Evolutionary conservation across 2,329 filamentous ascomycete genomes (phyloP).

Genomic region (Rugonectria rugulosa): DNA sequence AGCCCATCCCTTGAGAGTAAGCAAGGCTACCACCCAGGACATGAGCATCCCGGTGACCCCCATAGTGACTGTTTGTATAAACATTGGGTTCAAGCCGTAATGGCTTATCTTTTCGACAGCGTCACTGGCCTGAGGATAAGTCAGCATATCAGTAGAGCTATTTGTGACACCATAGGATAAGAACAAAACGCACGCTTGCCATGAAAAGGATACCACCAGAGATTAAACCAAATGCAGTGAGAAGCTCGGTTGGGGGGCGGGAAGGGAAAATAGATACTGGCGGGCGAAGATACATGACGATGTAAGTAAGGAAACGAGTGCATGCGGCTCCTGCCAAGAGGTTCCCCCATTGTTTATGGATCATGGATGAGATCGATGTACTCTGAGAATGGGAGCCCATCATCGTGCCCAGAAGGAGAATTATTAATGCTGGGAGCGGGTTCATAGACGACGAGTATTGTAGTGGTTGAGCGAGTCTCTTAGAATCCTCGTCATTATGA

Average conservation of each 20-base stretch:
- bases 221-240: constrained; percentile 16
- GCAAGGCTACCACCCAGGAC: constrained; percentile 13
- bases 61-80: constrained; percentile 17
- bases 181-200: constrained; percentile 16
- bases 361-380: constrained; percentile 84
- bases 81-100: constrained; percentile 10
- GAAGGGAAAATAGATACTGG: constrained; percentile 41
- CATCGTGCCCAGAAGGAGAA: constrained; percentile 86
- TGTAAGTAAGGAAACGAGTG: constrained; percentile 79
- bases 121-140: constrained; percentile 2
- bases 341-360: constrained; percentile 92
- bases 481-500: neutral
- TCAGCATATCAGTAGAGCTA: neutral
- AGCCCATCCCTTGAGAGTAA: constrained; percentile 11
- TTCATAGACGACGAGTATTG: constrained; percentile 70
- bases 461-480: neutral
- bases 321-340: constrained; percentile 81
- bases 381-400: constrained; percentile 90
- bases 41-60: constrained; percentile 12
- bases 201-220: constrained; percentile 18
- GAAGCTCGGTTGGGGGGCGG: constrained; percentile 15
- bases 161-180: neutral
- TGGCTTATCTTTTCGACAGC: constrained; percentile 13
- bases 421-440: constrained; percentile 84
- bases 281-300: constrained; percentile 78